Conservation (phyloP, 805 yeast genomes). For the Spathaspora boniae region DNA sequence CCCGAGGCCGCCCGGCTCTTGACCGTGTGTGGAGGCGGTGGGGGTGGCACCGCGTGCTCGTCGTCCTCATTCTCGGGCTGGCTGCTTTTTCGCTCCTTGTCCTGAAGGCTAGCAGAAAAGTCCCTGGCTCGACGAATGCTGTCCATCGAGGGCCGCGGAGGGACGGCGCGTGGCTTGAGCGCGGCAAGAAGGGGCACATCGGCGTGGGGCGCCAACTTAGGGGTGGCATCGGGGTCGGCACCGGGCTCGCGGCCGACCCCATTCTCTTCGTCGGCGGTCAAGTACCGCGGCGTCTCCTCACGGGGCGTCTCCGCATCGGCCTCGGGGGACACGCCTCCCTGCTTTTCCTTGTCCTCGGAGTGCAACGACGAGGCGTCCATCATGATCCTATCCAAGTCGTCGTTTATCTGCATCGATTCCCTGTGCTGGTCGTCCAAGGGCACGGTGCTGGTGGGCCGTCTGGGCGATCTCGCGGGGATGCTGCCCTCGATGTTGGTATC, state of each 20-base stretch:
- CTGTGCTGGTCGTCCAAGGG: conserved; percentile 12
- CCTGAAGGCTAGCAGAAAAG: conserved; percentile 4
- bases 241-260: conserved; percentile 1
- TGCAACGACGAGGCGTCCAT: conserved; percentile 9
- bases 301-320: too few species aligned
- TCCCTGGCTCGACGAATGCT: conserved; percentile 8
- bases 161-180: background rate
- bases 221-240: background rate
- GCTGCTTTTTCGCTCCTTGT: conserved; percentile 3
- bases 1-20: too few species aligned
- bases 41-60: too few species aligned
- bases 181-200: too few species aligned
- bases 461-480: conserved; percentile 37
- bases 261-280: too few species aligned
- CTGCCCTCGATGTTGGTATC: conserved; percentile 33
- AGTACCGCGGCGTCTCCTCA: too few species aligned
- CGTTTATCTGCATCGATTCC: conserved; percentile 27
- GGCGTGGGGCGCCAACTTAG: background rate
- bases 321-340: too few species aligned
- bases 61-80: conserved; percentile 6
- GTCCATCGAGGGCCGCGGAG: conserved; percentile 9
- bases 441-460: conserved; percentile 23
- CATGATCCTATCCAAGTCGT: conserved; percentile 39
- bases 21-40: too few species aligned
- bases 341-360: too few species aligned